Percentiles rank a stretch among this genome's conserved stretches.
These are phyloP conservation scores for Wallacemonas rigidus DNA, from an alignment of 208 protist genomes.

Conservation along the genomic window DNA sequence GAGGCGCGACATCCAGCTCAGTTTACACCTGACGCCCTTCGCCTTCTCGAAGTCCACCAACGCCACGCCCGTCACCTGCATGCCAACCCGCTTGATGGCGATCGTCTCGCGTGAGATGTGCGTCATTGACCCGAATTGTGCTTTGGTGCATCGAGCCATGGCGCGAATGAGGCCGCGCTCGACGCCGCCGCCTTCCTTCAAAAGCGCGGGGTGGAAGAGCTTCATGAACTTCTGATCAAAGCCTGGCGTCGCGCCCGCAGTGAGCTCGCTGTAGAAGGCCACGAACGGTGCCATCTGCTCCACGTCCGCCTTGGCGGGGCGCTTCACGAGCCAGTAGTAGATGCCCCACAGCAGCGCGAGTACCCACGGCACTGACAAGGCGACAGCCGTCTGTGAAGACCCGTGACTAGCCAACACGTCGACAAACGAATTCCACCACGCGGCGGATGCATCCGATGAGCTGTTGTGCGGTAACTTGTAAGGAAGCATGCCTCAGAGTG, in stretches of 20 bases:
- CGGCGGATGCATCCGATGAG: not conserved
- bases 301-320: slow-evolving; percentile 31
- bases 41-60: slow-evolving; percentile 77
- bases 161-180: slow-evolving; percentile 74
- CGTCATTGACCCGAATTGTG: slow-evolving; percentile 49
- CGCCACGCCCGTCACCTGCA: slow-evolving; percentile 67
- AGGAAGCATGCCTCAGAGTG: not conserved
- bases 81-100: slow-evolving; percentile 44
- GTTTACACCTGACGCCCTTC: slow-evolving; percentile 64
- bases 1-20: slow-evolving; percentile 57
- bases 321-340: slow-evolving; percentile 54
- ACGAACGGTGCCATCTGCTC: slow-evolving; percentile 56
- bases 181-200: slow-evolving; percentile 41
- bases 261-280: slow-evolving; percentile 71
- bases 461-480: not conserved
- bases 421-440: slow-evolving; percentile 1
- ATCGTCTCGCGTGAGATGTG: slow-evolving; percentile 56
- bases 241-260: slow-evolving; percentile 61
- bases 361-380: slow-evolving; percentile 45
- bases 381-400: slow-evolving; percentile 13
- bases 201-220: slow-evolving; percentile 73
- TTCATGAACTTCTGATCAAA: slow-evolving; percentile 74
- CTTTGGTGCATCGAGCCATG: slow-evolving; percentile 75
- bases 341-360: slow-evolving; percentile 40
- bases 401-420: not conserved